Evolutionary conservation across 495 filamentous ascomycete species (phyloP).

Genomic region (Paragyromitra xinjiangensis): DNA sequence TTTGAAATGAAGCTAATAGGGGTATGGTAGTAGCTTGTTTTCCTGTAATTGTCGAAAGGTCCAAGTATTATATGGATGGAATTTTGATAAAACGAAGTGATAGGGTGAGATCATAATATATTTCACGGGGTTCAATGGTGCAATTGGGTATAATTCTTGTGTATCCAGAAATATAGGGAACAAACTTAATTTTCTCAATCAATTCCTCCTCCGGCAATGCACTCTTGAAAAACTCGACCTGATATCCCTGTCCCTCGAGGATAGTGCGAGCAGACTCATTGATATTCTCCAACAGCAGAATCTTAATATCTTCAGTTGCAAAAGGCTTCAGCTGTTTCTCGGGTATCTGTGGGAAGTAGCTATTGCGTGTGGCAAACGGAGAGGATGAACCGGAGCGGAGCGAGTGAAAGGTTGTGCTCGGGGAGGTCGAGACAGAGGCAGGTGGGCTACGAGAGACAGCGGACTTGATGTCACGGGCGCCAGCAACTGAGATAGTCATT

Average conservation of each 20-base stretch:
- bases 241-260: slow-evolving; percentile 84
- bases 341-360: slow-evolving; percentile 23
- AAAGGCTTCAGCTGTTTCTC: slow-evolving; percentile 90
- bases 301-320: slow-evolving; percentile 91
- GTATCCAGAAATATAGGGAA: slow-evolving; percentile 32
- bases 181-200: slow-evolving; percentile 92
- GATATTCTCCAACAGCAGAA: slow-evolving; percentile 92
- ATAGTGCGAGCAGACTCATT: slow-evolving; percentile 87
- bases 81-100: neutral
- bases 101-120: neutral
- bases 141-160: neutral
- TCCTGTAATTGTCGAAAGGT: neutral
- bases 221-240: slow-evolving; percentile 87
- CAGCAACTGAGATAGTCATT: slow-evolving; percentile 26
- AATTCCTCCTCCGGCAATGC: slow-evolving; percentile 90
- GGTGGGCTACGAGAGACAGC: slow-evolving; percentile 39
- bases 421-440: slow-evolving; percentile 46
- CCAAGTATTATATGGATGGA: neutral
- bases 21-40: neutral
- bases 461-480: slow-evolving; percentile 36
- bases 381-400: slow-evolving; percentile 42
- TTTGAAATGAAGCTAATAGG: neutral
- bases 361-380: neutral
- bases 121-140: neutral
- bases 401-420: slow-evolving; percentile 50